A percentile compares a stretch with the other conserved stretches of the same genome.
Evolutionary conservation across 805 yeast genomes (phyloP).

Genomic region (Candida corydali): DNA sequence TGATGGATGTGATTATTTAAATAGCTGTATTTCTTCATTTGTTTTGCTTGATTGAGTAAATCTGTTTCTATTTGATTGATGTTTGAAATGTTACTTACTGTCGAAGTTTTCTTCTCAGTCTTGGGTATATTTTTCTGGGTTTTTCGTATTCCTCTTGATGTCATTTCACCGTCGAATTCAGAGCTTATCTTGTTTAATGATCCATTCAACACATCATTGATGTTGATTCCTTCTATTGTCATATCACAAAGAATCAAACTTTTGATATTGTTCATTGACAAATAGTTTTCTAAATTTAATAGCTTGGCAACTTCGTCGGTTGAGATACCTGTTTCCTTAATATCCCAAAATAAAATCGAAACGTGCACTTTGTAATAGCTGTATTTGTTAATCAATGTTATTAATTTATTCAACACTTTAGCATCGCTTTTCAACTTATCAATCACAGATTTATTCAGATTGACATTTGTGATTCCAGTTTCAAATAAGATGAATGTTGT

Average conservation of each 20-base stretch:
- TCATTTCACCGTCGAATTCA: slow-evolving; percentile 25
- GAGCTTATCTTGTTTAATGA: slow-evolving; percentile 19
- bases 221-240: slow-evolving; percentile 22
- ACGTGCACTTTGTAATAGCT: slow-evolving; percentile 38
- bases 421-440: slow-evolving; percentile 37
- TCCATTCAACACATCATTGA: slow-evolving; percentile 20
- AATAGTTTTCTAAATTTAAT: slow-evolving; percentile 14
- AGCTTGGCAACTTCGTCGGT: slow-evolving; percentile 12
- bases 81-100: slow-evolving; percentile 1
- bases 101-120: neutral
- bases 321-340: slow-evolving; percentile 14
- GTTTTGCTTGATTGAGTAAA: slow-evolving; percentile 24
- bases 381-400: slow-evolving; percentile 28
- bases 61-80: slow-evolving; percentile 18
- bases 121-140: slow-evolving; percentile 13
- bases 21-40: slow-evolving; percentile 27
- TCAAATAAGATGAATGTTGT: slow-evolving; percentile 47
- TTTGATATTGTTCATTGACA: slow-evolving; percentile 13
- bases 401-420: slow-evolving; percentile 28
- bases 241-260: slow-evolving; percentile 29
- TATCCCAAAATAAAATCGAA: slow-evolving; percentile 42
- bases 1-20: slow-evolving; percentile 24
- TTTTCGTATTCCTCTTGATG: slow-evolving; percentile 21
- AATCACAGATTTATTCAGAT: slow-evolving; percentile 14
- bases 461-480: slow-evolving; percentile 37